Conservation (phyloP, 1,284 basidiomycete species). For the Malassezia nana region DNA sequence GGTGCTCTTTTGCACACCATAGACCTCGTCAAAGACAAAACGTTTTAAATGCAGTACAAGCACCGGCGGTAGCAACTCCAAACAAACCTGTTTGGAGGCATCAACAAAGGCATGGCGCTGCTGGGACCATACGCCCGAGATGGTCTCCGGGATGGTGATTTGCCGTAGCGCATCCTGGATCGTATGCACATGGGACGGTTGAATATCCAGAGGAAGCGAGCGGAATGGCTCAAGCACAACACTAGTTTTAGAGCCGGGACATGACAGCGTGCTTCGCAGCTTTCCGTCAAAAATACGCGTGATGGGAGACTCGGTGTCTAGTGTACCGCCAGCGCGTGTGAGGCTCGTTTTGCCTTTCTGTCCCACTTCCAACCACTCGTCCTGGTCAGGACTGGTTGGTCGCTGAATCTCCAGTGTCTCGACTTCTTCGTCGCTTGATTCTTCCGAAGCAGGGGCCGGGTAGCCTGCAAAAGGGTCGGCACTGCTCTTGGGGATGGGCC, state of each 20-base stretch:
- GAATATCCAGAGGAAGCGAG: conserved; percentile 74
- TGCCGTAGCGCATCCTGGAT: conserved; percentile 73
- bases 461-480: not conserved
- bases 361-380: conserved; percentile 80
- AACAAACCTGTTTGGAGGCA: conserved; percentile 74
- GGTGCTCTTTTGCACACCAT: conserved; percentile 71
- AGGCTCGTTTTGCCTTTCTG: conserved; percentile 75
- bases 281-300: conserved; percentile 87
- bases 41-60: conserved; percentile 85
- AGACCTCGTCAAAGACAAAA: conserved; percentile 77
- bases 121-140: conserved; percentile 59
- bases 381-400: conserved; percentile 42
- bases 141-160: conserved; percentile 69
- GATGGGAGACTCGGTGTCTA: conserved; percentile 65
- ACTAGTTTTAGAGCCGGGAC: conserved; percentile 71
- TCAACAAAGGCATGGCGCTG: conserved; percentile 55
- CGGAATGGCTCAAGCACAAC: conserved; percentile 87
- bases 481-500: not conserved
- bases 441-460: not conserved
- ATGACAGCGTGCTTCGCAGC: conserved; percentile 72
- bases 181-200: conserved; percentile 61
- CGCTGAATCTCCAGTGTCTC: conserved; percentile 50
- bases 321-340: conserved; percentile 67
- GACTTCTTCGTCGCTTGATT: conserved; percentile 39
- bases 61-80: conserved; percentile 75